Evolutionary conservation across 179 eudicot species (phyloP).

Genomic region (Pouteria campechiana): DNA sequence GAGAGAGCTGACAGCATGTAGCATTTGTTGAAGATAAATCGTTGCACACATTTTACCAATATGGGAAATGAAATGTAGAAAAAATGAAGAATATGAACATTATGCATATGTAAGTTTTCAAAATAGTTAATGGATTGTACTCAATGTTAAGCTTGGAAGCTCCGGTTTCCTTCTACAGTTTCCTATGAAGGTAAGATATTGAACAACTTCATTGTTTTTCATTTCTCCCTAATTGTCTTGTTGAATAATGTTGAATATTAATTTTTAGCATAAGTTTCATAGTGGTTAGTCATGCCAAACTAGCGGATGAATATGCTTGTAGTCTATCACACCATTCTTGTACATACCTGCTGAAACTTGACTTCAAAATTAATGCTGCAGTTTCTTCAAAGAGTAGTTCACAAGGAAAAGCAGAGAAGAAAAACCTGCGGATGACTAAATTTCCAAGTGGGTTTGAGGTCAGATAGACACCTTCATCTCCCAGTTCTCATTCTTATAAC

Average conservation of each 20-base stretch:
- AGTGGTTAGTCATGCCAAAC: not conserved
- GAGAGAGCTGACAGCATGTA: too few relatives aligned
- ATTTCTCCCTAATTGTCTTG: not conserved
- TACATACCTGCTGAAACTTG: too few relatives aligned
- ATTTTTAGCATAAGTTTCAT: not conserved
- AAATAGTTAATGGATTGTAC: too few relatives aligned
- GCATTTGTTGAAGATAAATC: too few relatives aligned
- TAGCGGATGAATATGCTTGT: not conserved
- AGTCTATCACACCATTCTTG: too few relatives aligned
- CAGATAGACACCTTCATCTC: not conserved
- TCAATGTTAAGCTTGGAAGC: too few relatives aligned
- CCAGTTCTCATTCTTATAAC: not conserved
- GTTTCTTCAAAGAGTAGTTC: slow-evolving; percentile 10
- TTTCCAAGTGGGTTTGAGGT: slow-evolving; percentile 45
- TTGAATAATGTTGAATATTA: not conserved
- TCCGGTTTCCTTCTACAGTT: too few relatives aligned
- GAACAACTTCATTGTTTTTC: not conserved
- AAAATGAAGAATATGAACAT: too few relatives aligned
- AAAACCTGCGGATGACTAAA: slow-evolving; percentile 11
- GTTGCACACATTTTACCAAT: too few relatives aligned
- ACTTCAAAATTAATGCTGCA: slow-evolving; percentile 8
- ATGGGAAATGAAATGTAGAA: too few relatives aligned
- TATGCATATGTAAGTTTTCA: too few relatives aligned
- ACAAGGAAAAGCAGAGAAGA: slow-evolving; percentile 16
- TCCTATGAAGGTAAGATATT: too few relatives aligned